Percentiles rank a stretch among this genome's conserved stretches.
phyloP scores from a whole-genome alignment of 2,329 filamentous ascomycete species.

The Trichoderma endophyticum region DNA sequence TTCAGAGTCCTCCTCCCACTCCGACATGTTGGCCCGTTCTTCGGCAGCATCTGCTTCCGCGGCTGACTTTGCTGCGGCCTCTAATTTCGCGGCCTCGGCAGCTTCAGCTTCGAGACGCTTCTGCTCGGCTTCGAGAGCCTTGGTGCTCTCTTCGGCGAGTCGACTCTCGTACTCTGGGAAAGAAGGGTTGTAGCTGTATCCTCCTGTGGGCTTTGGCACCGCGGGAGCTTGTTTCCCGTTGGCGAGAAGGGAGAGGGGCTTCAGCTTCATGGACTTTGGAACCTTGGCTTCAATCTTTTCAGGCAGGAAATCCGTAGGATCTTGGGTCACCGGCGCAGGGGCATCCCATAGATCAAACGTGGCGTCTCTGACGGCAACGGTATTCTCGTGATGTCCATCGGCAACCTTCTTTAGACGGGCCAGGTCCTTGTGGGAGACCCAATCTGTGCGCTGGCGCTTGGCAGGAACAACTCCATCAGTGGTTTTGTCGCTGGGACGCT shows the following conservation, averaged over 20 bases:
- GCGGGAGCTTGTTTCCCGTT: constrained; percentile 77
- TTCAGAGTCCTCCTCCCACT: constrained; percentile 83
- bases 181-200: constrained; percentile 87
- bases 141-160: constrained; percentile 69
- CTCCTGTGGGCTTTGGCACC: constrained; percentile 73
- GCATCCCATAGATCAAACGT: constrained; percentile 77
- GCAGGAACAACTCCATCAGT: constrained; percentile 68
- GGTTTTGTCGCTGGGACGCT: constrained; percentile 67
- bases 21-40: constrained; percentile 60
- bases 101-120: constrained; percentile 66
- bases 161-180: constrained; percentile 83
- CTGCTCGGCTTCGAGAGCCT: constrained; percentile 75
- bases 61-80: constrained; percentile 66
- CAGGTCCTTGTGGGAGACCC: constrained; percentile 82
- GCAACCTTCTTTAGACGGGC: constrained; percentile 74
- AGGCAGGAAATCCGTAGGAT: constrained; percentile 57
- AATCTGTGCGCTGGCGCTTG: constrained; percentile 75
- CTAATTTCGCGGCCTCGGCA: constrained; percentile 63
- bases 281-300: constrained; percentile 64
- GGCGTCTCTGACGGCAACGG: constrained; percentile 56
- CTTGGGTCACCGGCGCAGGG: constrained; percentile 38
- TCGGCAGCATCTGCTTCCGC: constrained; percentile 73
- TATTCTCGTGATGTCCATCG: constrained; percentile 61
- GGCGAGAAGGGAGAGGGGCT: constrained; percentile 77
- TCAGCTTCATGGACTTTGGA: constrained; percentile 70